Conservation (phyloP, 1,284 basidiomycete genomes). For the Ganoderma boninense region DNA sequence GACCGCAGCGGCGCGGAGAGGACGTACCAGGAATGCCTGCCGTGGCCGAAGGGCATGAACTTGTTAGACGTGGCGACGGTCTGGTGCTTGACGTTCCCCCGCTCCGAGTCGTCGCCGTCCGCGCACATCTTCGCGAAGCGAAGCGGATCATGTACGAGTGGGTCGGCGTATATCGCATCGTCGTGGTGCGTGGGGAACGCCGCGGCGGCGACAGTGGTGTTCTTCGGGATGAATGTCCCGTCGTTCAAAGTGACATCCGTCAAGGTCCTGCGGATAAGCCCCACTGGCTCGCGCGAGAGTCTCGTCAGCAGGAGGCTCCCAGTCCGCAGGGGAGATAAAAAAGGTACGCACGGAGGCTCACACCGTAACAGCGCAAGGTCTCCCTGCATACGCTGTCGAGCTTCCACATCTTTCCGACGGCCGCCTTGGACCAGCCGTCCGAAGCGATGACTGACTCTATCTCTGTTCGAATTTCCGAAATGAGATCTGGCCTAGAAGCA, state of each 20-base stretch:
- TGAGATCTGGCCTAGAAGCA: slow-evolving; percentile 51
- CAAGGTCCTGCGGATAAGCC: slow-evolving; percentile 33
- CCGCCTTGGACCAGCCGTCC: slow-evolving; percentile 53
- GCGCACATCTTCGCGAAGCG: slow-evolving; percentile 53
- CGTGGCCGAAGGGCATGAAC: slow-evolving; percentile 37
- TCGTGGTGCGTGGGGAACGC: slow-evolving; percentile 50
- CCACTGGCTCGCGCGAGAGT: not conserved
- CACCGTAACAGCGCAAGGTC: slow-evolving; percentile 48
- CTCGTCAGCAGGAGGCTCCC: not conserved
- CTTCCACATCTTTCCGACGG: slow-evolving; percentile 54
- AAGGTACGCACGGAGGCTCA: slow-evolving; percentile 30
- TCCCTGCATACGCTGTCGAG: slow-evolving; percentile 63
- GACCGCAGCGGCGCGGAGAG: not conserved
- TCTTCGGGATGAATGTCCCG: slow-evolving; percentile 52
- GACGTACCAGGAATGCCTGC: slow-evolving; percentile 36
- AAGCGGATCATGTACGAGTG: slow-evolving; percentile 50
- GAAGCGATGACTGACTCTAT: slow-evolving; percentile 43
- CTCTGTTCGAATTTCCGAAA: slow-evolving; percentile 45
- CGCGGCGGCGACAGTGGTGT: slow-evolving; percentile 50
- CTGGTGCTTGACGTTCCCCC: slow-evolving; percentile 31
- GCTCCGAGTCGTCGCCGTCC: slow-evolving; percentile 20
- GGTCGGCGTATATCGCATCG: slow-evolving; percentile 48
- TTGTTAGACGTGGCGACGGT: slow-evolving; percentile 44
- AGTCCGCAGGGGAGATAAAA: not conserved
- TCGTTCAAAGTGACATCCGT: slow-evolving; percentile 49